Conservation (phyloP, 352 stramenopile genomes). For the Phytophthora foliorum region DNA sequence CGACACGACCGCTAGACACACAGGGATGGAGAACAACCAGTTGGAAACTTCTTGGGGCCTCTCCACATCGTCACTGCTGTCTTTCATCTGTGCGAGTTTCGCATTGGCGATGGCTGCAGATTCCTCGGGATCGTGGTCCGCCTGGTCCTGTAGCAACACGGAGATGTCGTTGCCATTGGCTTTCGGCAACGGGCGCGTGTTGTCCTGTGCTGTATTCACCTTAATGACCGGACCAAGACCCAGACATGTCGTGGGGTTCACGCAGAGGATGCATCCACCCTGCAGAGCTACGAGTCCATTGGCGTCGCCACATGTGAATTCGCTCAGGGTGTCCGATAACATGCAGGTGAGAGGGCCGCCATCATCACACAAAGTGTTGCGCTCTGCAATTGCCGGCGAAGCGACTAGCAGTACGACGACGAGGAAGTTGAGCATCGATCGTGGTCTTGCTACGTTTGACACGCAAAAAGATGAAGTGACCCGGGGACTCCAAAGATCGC, state of each 20-base stretch:
- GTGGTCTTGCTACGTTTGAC: conserved; percentile 11
- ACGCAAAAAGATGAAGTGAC: conserved; percentile 28
- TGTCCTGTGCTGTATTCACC: conserved; percentile 1
- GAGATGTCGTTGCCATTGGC: conserved; percentile 42
- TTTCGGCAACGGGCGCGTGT: conserved; percentile 19
- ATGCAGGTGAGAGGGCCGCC: conserved; percentile 14
- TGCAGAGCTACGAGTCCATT: conserved; percentile 51
- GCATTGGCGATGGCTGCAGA: conserved; percentile 15
- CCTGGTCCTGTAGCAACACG: conserved; percentile 32
- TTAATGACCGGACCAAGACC: neutral
- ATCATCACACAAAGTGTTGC: conserved; percentile 54
- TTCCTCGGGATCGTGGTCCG: conserved; percentile 20
- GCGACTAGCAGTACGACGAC: conserved; percentile 10
- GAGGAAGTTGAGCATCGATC: conserved; percentile 1
- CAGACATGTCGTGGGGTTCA: conserved; percentile 45
- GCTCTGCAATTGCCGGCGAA: conserved; percentile 15
- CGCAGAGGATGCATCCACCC: conserved; percentile 61
- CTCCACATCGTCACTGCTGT: neutral
- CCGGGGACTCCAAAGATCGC: conserved; percentile 18
- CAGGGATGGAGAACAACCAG: conserved; percentile 59
- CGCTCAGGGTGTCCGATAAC: neutral
- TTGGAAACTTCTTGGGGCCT: conserved; percentile 37
- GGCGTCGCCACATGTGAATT: conserved; percentile 21
- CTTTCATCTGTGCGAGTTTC: conserved; percentile 24
- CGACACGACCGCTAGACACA: conserved; percentile 49